Percentiles rank a stretch among this genome's conserved stretches.
Conservation (phyloP, 495 filamentous ascomycete species). For the Gamarada debralockiae region DNA sequence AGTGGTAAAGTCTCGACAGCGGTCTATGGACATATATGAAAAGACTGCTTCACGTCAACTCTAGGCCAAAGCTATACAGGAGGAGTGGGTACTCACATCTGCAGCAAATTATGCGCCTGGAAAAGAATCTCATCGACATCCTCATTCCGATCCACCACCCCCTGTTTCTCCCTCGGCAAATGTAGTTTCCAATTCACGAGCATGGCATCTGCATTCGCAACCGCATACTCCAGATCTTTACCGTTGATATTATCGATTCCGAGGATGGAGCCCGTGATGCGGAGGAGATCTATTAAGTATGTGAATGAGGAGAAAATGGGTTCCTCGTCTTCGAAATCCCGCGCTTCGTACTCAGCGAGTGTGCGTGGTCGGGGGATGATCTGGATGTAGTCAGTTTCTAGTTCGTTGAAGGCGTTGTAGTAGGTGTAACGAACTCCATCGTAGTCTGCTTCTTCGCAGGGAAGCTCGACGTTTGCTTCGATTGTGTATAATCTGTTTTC, state of each 20-base stretch:
- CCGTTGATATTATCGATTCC: conserved; percentile 29
- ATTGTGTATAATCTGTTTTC: conserved; percentile 27
- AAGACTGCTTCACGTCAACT: conserved; percentile 17
- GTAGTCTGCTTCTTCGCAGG: conserved; percentile 61
- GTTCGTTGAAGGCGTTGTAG: not conserved
- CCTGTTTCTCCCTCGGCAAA: conserved; percentile 60
- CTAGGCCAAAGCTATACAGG: conserved; percentile 15
- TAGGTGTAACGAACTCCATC: conserved; percentile 40
- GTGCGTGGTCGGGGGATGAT: conserved; percentile 49
- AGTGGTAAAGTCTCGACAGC: conserved; percentile 36
- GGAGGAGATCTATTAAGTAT: conserved; percentile 56
- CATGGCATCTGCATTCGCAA: conserved; percentile 58
- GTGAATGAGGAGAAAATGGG: conserved; percentile 56
- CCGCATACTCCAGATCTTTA: conserved; percentile 21
- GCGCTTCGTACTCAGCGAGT: conserved; percentile 52
- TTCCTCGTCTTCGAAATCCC: conserved; percentile 47
- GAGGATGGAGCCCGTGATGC: conserved; percentile 59
- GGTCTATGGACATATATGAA: conserved; percentile 59
- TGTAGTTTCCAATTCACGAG: conserved; percentile 67
- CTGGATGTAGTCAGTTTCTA: conserved; percentile 27
- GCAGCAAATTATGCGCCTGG: conserved; percentile 61
- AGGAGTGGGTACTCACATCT: conserved; percentile 27
- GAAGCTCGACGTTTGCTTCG: conserved; percentile 49
- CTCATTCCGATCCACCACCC: conserved; percentile 56
- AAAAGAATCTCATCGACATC: conserved; percentile 70